A percentile compares a stretch with the other conserved stretches of the same genome.
phyloP scores from a whole-genome alignment of 2,329 filamentous ascomycete species.

The Dothistroma septosporum region DNA sequence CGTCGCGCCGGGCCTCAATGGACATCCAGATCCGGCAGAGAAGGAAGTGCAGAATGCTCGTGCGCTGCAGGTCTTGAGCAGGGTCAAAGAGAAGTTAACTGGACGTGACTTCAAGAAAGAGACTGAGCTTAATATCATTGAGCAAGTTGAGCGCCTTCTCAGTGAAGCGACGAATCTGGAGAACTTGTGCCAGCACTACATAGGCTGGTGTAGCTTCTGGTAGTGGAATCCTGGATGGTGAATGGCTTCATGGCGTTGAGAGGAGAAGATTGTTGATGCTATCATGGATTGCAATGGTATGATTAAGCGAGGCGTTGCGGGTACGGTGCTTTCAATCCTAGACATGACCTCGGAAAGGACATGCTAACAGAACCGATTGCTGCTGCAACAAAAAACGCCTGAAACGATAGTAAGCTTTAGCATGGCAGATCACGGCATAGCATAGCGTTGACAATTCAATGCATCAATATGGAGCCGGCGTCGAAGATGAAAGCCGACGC shows the following conservation, averaged over 20 bases:
- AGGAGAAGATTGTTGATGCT: neutral
- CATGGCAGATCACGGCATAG: neutral
- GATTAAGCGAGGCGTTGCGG: neutral
- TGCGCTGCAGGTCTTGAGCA: slow-evolving; percentile 82
- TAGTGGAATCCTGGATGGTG: slow-evolving; percentile 39
- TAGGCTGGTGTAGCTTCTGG: slow-evolving; percentile 99
- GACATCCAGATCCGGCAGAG: slow-evolving; percentile 36
- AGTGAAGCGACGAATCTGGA: slow-evolving; percentile 94
- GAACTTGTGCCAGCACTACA: slow-evolving; percentile 98
- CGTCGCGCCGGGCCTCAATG: slow-evolving; percentile 32
- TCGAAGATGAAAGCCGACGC: neutral
- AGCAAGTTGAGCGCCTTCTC: slow-evolving; percentile 91
- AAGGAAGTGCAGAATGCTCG: slow-evolving; percentile 87
- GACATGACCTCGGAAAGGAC: neutral
- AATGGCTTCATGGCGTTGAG: neutral
- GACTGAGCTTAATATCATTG: slow-evolving; percentile 78
- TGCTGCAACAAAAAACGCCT: neutral
- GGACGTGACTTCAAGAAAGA: slow-evolving; percentile 84
- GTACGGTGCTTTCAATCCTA: neutral
- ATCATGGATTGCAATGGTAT: neutral
- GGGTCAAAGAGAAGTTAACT: slow-evolving; percentile 93
- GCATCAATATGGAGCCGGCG: neutral
- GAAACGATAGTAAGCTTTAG: neutral
- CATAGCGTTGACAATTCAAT: neutral
- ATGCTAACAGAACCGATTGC: neutral